Conservation (phyloP, 805 yeast genomes). For the Ogataea polymorpha region DNA sequence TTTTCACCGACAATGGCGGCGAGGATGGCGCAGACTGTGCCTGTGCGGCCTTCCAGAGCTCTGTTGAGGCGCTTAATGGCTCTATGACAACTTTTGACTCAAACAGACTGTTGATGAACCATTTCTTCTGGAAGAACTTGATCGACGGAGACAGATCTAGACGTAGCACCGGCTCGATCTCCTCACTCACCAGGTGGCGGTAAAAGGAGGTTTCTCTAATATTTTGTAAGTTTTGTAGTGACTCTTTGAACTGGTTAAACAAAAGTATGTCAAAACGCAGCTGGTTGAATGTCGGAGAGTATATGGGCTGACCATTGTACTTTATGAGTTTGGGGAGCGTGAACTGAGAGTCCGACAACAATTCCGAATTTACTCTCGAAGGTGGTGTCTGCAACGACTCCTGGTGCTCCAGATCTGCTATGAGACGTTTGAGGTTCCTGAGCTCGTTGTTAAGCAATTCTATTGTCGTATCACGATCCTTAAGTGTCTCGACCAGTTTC, state of each 20-base stretch:
- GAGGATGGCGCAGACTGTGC: slow-evolving; percentile 14
- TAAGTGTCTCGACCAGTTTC: slow-evolving; percentile 49
- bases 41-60: slow-evolving; percentile 50
- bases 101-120: slow-evolving; percentile 61
- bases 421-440: slow-evolving; percentile 55
- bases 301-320: slow-evolving; percentile 26
- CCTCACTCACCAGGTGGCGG: slow-evolving; percentile 66
- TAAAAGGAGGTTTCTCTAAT: slow-evolving; percentile 57
- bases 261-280: slow-evolving; percentile 43
- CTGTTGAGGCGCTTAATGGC: slow-evolving; percentile 83
- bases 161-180: slow-evolving; percentile 70
- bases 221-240: slow-evolving; percentile 27
- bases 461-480: slow-evolving; percentile 67
- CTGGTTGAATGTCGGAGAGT: slow-evolving; percentile 32
- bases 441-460: slow-evolving; percentile 66
- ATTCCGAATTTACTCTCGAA: not conserved
- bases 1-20: slow-evolving; percentile 14
- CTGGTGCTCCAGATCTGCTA: slow-evolving; percentile 52
- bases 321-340: slow-evolving; percentile 14
- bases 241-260: slow-evolving; percentile 44
- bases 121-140: slow-evolving; percentile 54
- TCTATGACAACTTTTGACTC: slow-evolving; percentile 83
- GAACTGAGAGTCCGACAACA: slow-evolving; percentile 18
- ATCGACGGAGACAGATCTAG: slow-evolving; percentile 63
- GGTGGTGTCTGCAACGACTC: not conserved